Evolutionary conservation across 306 rosid species (phyloP).

Genomic region (Cucurbita ficifolia): DNA sequence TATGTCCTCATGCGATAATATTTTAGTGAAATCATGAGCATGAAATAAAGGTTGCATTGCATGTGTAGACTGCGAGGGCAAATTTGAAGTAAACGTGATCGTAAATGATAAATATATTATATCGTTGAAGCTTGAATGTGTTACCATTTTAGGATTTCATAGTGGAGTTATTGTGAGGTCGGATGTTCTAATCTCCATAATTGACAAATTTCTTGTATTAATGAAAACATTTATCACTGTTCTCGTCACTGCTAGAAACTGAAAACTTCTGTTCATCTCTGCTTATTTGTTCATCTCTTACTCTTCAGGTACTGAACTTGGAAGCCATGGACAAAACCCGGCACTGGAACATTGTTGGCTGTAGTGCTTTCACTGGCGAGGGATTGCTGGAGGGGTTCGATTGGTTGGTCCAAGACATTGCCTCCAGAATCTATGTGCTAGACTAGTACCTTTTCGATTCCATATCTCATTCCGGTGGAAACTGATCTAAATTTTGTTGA

Average conservation of each 20-base stretch:
- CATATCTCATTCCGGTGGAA: background rate
- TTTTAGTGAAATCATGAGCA: background rate
- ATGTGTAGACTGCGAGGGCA: background rate
- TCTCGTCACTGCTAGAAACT: no score
- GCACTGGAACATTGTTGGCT: constrained; percentile 73
- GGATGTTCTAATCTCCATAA: no score
- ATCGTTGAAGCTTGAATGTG: no score
- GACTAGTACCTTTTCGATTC: constrained; percentile 9
- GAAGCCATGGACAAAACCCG: constrained; percentile 62
- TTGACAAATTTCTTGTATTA: no score
- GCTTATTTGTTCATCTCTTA: background rate
- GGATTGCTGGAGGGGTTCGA: constrained; percentile 71
- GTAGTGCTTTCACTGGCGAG: constrained; percentile 67
- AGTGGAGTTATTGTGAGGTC: no score
- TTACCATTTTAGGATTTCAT: no score
- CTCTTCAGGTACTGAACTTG: constrained; percentile 55
- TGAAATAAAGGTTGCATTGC: background rate
- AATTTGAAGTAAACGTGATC: background rate
- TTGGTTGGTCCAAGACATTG: constrained; percentile 86
- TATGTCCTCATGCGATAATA: background rate
- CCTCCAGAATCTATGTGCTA: constrained; percentile 70
- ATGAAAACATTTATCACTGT: no score
- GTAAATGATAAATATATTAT: no score
- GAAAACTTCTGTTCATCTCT: no score
- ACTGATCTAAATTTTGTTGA: background rate